A percentile compares a stretch with the other conserved stretches of the same genome.
phyloP scores from a whole-genome alignment of 352 stramenopile species.

The Blastocystis sp. region DNA sequence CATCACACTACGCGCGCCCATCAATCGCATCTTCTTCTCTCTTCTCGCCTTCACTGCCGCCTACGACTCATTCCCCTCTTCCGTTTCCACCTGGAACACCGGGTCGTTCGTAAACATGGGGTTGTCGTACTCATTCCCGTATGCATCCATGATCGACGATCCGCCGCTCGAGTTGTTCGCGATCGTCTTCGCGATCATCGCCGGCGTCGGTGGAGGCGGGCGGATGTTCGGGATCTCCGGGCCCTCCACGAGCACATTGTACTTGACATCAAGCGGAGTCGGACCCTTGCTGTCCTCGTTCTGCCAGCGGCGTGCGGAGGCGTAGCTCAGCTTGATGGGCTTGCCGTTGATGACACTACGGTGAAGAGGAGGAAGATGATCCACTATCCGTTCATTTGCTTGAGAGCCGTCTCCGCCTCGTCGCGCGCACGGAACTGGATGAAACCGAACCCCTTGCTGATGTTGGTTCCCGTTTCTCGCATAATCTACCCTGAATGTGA shows the following conservation, averaged over 20 bases:
- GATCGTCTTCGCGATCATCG: slow-evolving; percentile 52
- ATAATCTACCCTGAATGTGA: slow-evolving; percentile 4
- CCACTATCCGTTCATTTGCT: slow-evolving; percentile 64
- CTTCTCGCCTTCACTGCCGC: slow-evolving; percentile 38
- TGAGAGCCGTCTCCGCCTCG: slow-evolving; percentile 27
- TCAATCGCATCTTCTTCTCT: slow-evolving; percentile 43
- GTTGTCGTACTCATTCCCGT: slow-evolving; percentile 63
- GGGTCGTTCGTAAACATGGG: slow-evolving; percentile 62
- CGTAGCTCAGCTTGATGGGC: slow-evolving; percentile 63
- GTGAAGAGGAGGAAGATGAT: background rate
- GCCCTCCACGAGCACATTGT: slow-evolving; percentile 48
- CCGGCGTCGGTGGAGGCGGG: slow-evolving; percentile 47
- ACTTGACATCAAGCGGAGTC: background rate
- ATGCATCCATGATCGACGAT: slow-evolving; percentile 42
- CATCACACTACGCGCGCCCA: background rate
- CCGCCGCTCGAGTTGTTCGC: slow-evolving; percentile 52
- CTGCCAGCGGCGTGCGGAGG: slow-evolving; percentile 9
- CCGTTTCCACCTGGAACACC: slow-evolving; percentile 27
- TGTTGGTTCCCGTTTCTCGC: slow-evolving; percentile 37
- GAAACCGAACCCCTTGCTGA: slow-evolving; percentile 61
- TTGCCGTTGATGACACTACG: slow-evolving; percentile 60
- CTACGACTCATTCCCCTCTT: background rate
- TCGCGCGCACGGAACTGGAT: slow-evolving; percentile 61
- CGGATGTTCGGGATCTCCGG: slow-evolving; percentile 66
- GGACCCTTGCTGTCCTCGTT: background rate